Evolutionary conservation across 2,329 filamentous ascomycete species (phyloP), one percentile per base, ranked within the genome.

Genomic region (Fusarium praegraminearum): DNA sequence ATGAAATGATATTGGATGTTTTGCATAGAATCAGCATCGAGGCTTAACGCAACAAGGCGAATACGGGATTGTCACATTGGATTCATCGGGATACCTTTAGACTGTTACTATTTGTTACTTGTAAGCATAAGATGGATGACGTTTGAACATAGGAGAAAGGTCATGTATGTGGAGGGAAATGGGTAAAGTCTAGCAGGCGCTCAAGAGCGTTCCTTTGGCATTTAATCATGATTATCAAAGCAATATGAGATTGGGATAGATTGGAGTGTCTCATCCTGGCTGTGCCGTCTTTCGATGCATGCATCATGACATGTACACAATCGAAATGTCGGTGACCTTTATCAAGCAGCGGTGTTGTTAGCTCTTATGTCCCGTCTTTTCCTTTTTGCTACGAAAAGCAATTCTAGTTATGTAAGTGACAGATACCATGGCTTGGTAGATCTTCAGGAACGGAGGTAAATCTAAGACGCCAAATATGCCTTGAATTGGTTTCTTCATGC

Each of bases 81-180:
- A 69, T 71, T 71, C 57, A 66, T 71, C 65, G 54, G 47, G 70
- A 77, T 76, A 76, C 72, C 73, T 74, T 76, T 76, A 76, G 75
- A 76, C 71, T 69, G 62, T 71, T 75, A 72, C 60, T 67, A 71
- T 70, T 60, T 65, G 47, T 64, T 65, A 70, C 44, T 58, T 65
- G 66, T 49, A 62, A 36, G 50, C 56, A 71, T 53, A 44, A 50
- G 57, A 58, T 63, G 57, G 49, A 57, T 46, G 55, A 53, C 59
- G 33, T 61, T 65, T 50, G 40, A 61, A 32, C 55, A 49, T 53
- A 46, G 32, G 60, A 41, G 36, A 33, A 51, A 57, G 44, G 61
- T 68, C 33, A 57, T 50, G 61, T 65, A 60, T 57, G 46, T 46
- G 41, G 57, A 54, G 55, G 55, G 47, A 62, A 40, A 65, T 57